Percentiles rank a stretch among this genome's conserved stretches.
Conservation (phyloP, 1,284 basidiomycete genomes). For the Pascua sp. region DNA sequence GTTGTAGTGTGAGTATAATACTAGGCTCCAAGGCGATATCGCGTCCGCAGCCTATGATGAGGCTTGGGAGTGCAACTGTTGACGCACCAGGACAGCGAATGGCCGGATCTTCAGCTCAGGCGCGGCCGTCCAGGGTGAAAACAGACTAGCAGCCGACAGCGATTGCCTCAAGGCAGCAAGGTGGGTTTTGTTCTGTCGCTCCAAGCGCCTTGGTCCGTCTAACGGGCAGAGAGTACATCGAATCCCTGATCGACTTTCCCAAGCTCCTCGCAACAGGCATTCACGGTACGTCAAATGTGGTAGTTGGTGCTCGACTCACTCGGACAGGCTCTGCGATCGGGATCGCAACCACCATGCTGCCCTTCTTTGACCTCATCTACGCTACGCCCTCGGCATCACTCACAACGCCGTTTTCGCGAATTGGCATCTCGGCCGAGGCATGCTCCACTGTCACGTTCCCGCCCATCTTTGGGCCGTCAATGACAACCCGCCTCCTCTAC, state of each 20-base stretch:
- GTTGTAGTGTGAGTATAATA: neutral
- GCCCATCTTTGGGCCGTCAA: neutral
- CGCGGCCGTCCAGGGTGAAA: too few relatives aligned
- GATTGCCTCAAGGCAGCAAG: too few relatives aligned
- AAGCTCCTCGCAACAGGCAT: neutral
- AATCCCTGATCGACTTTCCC: conserved; percentile 3
- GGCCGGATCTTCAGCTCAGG: too few relatives aligned
- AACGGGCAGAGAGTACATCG: neutral
- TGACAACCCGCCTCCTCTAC: neutral
- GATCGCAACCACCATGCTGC: conserved; percentile 1
- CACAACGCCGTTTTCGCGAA: conserved; percentile 3
- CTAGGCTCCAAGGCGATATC: too few relatives aligned
- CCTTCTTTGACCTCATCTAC: conserved; percentile 3
- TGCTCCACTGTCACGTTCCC: conserved; percentile 1
- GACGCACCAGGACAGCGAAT: too few relatives aligned
- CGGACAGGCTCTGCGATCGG: neutral
- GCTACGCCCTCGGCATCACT: neutral
- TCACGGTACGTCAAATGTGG: neutral
- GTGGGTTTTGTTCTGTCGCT: too few relatives aligned
- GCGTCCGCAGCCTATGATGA: too few relatives aligned
- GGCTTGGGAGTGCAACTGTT: too few relatives aligned
- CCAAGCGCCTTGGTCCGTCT: too few relatives aligned
- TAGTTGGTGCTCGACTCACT: neutral
- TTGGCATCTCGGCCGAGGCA: neutral
- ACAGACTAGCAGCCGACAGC: too few relatives aligned